Conservation (phyloP, 2,329 filamentous ascomycete genomes). For the Monosporascus cannonballus region DNA sequence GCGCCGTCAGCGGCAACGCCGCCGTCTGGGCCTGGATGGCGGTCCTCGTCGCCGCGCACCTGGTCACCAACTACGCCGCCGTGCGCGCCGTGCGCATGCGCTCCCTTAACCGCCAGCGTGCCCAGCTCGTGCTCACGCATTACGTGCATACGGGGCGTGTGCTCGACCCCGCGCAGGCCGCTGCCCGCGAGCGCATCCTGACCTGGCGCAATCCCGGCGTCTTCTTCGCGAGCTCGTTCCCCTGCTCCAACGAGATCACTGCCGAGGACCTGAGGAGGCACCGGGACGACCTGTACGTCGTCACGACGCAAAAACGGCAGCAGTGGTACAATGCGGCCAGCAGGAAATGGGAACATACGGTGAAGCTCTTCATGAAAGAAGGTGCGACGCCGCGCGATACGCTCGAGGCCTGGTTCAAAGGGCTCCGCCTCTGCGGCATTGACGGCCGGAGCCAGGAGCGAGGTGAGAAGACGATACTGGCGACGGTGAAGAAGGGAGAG, state of each 20-base stretch:
- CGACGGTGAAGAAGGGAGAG: neutral
- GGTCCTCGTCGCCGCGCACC: constrained; percentile 65
- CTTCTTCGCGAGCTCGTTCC: constrained; percentile 29
- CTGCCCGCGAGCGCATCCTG: constrained; percentile 61
- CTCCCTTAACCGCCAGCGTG: constrained; percentile 79
- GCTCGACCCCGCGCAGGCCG: constrained; percentile 60
- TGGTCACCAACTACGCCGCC: constrained; percentile 80
- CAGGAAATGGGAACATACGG: constrained; percentile 19
- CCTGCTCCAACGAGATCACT: constrained; percentile 12
- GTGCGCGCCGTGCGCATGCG: constrained; percentile 80
- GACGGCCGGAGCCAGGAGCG: constrained; percentile 28
- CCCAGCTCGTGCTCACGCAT: constrained; percentile 66
- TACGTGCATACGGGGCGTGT: constrained; percentile 45
- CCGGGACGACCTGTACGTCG: constrained; percentile 49
- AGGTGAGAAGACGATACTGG: constrained; percentile 13
- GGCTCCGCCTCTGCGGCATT: constrained; percentile 26
- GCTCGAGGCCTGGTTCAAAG: constrained; percentile 33
- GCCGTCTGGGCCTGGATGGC: constrained; percentile 72
- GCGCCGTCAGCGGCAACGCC: constrained; percentile 60
- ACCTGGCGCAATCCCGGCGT: constrained; percentile 39
- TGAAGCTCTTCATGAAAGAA: constrained; percentile 58
- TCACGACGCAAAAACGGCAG: constrained; percentile 44
- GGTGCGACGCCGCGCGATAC: constrained; percentile 34
- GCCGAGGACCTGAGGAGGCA: constrained; percentile 43
- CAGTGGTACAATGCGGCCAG: too few relatives aligned